phyloP scores from a whole-genome alignment of 1,284 basidiomycete genomes.

The Gomphus bonarii region DNA sequence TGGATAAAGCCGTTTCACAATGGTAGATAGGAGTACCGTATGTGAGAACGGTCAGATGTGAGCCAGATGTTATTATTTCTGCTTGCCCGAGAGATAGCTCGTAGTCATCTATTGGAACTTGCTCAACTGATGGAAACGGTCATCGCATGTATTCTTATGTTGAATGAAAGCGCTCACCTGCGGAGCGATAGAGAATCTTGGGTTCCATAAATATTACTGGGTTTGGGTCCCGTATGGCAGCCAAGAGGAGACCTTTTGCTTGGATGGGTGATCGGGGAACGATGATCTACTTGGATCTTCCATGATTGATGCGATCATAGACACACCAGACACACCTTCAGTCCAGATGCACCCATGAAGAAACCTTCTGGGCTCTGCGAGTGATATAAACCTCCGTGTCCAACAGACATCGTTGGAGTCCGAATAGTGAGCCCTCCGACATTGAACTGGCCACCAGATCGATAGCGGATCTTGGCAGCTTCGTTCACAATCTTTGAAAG shows the following conservation, averaged over 20 bases:
- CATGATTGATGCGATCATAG: not conserved
- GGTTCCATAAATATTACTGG: conserved; percentile 95
- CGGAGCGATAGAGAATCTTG: conserved; percentile 80
- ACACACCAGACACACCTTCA: conserved; percentile 50
- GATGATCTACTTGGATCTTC: conserved; percentile 46
- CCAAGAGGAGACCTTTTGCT: conserved; percentile 83
- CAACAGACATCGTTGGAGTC: conserved; percentile 83
- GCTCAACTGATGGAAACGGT: conserved; percentile 50
- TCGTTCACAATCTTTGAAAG: conserved; percentile 77
- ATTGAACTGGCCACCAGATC: conserved; percentile 77
- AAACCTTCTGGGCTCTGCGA: conserved; percentile 92
- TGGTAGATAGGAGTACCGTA: conserved; percentile 92
- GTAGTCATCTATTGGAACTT: conserved; percentile 86
- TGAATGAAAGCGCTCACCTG: conserved; percentile 32
- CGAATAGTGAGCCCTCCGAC: conserved; percentile 84
- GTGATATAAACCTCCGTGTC: conserved; percentile 90
- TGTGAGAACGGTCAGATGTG: conserved; percentile 79
- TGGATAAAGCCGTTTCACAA: conserved; percentile 70
- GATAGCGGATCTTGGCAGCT: conserved; percentile 88
- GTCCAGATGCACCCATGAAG: conserved; percentile 83
- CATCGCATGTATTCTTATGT: not conserved
- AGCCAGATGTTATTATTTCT: conserved; percentile 65
- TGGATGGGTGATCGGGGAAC: conserved; percentile 91
- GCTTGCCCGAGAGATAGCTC: conserved; percentile 71
- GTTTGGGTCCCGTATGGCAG: conserved; percentile 84